Base-by-base conservation (phyloP, 1,139 yeast genomes). In the Nakaseomyces bracarensis region DNA sequence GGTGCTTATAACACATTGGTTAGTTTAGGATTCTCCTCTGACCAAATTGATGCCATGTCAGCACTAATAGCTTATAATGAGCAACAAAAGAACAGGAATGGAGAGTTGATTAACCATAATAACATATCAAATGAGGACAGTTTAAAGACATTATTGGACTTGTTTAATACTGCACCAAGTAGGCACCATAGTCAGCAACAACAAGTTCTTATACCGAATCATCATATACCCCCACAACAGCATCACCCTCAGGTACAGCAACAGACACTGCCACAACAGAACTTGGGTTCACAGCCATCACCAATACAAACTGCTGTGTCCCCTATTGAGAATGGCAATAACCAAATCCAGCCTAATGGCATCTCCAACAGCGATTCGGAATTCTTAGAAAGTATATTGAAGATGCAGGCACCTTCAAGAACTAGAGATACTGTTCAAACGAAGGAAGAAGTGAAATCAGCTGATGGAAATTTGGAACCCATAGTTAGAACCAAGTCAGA, bases 11-110 rank as follows among this genome's bases (percentile, higher is more conserved):
- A 68, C 16, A 74, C 85, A 0, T 61, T 82, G 38, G 72, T 71
- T 14, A 72, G 76, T 16, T 84, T 81, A 1, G 91, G 91, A 0
- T 67, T 81, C 38, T 68, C 77, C 5, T 75, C 71, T 47, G 77
- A 75, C 36, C 89, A 82, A 57, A 80, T 82, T 16, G 86, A 80
- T 54, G 76, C 84, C 3, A 65, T 82, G 34, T 77, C 84, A 19
- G 84, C 85, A 1, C 66, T 82, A 43, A 76, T 81, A 31, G 89
- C 87, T 0, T 82, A 78, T 52, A 82, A 81, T 57, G 82, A 79
- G 57, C 50, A 49, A 43, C 50, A 53, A 40, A 53, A 33, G 36
- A 33, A 33, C 9, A 15, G 26, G 10, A 33, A 20, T 11, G 36
- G 36, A 3, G 26, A 33, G 18, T 11, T 33, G 18, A 20, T 33